phyloP scores from a whole-genome alignment of 2,329 filamentous ascomycete genomes.

The Cladosporium sp. region DNA sequence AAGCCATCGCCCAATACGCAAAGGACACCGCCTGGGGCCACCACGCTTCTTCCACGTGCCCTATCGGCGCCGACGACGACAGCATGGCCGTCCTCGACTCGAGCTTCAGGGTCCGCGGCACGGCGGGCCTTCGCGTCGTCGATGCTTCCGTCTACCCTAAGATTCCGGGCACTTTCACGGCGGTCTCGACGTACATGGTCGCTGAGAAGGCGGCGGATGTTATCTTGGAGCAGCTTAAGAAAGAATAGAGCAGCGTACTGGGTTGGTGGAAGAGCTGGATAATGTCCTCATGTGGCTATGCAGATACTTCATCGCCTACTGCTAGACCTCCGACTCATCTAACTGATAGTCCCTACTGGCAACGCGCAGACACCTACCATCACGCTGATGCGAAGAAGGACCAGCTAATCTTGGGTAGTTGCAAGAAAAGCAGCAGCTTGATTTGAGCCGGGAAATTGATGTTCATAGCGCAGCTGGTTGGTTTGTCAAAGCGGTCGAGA shows the following conservation, averaged over 20 bases:
- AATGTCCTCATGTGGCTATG: slow-evolving; percentile 6
- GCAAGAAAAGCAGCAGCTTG: no score
- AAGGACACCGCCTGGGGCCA: slow-evolving; percentile 57
- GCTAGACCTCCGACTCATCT: not conserved
- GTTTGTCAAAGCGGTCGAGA: no score
- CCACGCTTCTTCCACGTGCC: slow-evolving; percentile 57
- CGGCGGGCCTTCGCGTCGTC: slow-evolving; percentile 59
- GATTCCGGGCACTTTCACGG: slow-evolving; percentile 57
- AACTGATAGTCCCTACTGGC: no score
- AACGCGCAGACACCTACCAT: no score
- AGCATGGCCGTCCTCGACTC: slow-evolving; percentile 57
- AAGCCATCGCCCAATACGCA: slow-evolving; percentile 50
- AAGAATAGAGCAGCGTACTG: not conserved
- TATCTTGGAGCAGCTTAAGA: slow-evolving; percentile 41
- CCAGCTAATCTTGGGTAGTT: no score
- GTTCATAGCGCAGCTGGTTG: no score
- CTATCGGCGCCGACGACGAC: slow-evolving; percentile 57
- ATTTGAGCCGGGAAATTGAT: no score
- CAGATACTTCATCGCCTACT: not conserved
- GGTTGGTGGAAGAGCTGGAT: not conserved
- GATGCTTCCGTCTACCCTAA: slow-evolving; percentile 61
- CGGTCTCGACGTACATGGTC: slow-evolving; percentile 56
- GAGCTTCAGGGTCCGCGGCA: slow-evolving; percentile 58
- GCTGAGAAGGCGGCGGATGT: slow-evolving; percentile 63
- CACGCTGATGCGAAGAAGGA: no score